phyloP scores from a whole-genome alignment of 305 asterid species.

The Rubia peregrina region DNA sequence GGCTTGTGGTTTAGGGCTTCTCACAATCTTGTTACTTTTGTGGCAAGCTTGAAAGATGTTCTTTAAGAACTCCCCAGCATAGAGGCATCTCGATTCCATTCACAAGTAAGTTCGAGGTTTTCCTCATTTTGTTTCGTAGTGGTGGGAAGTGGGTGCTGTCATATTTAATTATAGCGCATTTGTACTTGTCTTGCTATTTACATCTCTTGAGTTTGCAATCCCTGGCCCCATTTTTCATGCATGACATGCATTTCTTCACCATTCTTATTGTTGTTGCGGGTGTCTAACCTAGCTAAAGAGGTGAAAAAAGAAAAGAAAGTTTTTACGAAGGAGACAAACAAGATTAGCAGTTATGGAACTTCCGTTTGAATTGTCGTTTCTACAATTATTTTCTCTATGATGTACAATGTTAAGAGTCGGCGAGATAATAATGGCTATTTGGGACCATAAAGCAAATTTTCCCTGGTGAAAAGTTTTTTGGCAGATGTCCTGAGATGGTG shows the following conservation, averaged over 20 bases:
- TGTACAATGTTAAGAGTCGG: background rate
- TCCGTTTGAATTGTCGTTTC: conserved; percentile 44
- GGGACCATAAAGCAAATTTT: background rate
- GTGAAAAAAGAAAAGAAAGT: conserved; percentile 57
- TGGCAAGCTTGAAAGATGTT: conserved; percentile 70
- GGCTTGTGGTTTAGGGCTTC: no score
- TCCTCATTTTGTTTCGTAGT: background rate
- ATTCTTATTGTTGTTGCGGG: conserved; percentile 32
- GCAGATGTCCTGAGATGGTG: background rate
- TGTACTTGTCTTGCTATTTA: background rate
- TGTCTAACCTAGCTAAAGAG: conserved; percentile 60
- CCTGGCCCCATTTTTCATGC: background rate
- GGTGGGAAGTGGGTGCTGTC: no score
- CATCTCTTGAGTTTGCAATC: background rate
- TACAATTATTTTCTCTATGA: background rate
- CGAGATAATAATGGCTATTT: conserved; percentile 8
- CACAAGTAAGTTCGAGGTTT: conserved; percentile 42
- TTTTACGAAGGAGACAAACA: conserved; percentile 73
- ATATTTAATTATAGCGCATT: no score
- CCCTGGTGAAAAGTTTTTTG: conserved; percentile 16
- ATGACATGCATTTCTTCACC: no score
- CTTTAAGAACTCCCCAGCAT: conserved; percentile 75
- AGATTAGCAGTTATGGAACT: conserved; percentile 86
- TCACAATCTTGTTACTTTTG: conserved; percentile 13
- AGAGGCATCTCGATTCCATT: conserved; percentile 68